Evolutionary conservation across 352 stramenopile species (phyloP), one percentile per base, ranked within the genome.

Genomic region (Aphanomyces stellatus): DNA sequence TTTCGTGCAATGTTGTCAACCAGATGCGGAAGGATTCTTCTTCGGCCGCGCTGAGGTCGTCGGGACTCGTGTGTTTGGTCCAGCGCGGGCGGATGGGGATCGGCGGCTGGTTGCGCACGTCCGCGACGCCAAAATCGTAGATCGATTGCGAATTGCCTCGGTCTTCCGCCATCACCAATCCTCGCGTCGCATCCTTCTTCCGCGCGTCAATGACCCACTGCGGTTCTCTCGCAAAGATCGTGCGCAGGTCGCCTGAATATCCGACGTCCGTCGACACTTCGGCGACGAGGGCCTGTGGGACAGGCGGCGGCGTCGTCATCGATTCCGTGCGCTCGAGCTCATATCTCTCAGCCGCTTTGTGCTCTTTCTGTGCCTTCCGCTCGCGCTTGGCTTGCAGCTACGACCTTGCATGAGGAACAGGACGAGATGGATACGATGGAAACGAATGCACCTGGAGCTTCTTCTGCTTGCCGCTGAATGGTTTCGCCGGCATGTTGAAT

Each of bases 391-490:
- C 80, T 41, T 85, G 73, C 27, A 93, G 80, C 81, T 90, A 57
- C 15, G 28, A 6, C 48, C 40, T n/a, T 46, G 22, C 46, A 35
- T 28, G 40, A 53, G 7, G 43, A 41, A 41, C 51, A 31, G 24
- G 24, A 24, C 57, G 7, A 34, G 51, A 33, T 27, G 46, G 22
- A 57, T 25, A 13, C 11, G 6, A 22, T 41, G 42, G 2, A 31
- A 4, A 22, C 22, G 4, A 27, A 27, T 37, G 30, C 27, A 88
- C 83, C 79, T 93, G 85, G 65, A 91, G 82, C 75, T 93, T 93
- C 80, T 93, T 93, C 66, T 82, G 82, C 64, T 93, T 93, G 69
- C 82, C 83, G 62, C 82, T 91, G 64, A 93, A 93, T n/a, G 82
- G 85, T 73, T 85, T 91, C 74, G 85, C 89, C 65, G 78, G 69